Evolutionary conservation across 148 eudicot genomes (phyloP).

Genomic region (Vaccinium myrtillus): DNA sequence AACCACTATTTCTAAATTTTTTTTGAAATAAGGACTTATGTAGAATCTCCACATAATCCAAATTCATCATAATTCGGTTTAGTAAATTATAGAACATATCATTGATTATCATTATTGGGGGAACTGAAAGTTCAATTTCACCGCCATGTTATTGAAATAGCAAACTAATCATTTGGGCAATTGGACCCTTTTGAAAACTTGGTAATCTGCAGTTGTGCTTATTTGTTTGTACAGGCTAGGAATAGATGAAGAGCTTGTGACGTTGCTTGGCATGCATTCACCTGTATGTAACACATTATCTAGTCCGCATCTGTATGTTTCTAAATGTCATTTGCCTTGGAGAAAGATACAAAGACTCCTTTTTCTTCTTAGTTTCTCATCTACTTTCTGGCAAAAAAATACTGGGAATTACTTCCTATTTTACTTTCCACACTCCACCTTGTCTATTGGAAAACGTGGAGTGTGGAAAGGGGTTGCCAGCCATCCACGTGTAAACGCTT

Average conservation of each 20-base stretch:
- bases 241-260: constrained; percentile 93
- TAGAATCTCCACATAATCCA: not conserved
- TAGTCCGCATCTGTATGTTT: constrained; percentile 1
- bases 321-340: not conserved
- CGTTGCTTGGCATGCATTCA: constrained; percentile 68
- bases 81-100: not conserved
- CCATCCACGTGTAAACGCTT: no score
- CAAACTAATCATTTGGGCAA: not conserved
- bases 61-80: not conserved
- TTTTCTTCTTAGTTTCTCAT: not conserved
- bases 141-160: not conserved
- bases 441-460: not conserved
- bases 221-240: constrained; percentile 62
- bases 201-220: constrained; percentile 1
- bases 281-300: constrained; percentile 48
- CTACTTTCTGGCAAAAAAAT: not conserved
- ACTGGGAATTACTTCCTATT: not conserved
- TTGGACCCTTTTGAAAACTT: not conserved
- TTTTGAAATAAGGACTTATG: not conserved
- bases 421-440: not conserved
- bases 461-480: not conserved
- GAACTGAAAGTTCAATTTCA: not conserved
- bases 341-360: not conserved
- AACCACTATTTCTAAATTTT: no score
- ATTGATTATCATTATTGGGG: not conserved